Percentiles rank a stretch among this genome's conserved stretches.
These are phyloP conservation scores for Mucor saturninus DNA, from an alignment of 371 early-diverging fungal species.

Conservation along the genomic window DNA sequence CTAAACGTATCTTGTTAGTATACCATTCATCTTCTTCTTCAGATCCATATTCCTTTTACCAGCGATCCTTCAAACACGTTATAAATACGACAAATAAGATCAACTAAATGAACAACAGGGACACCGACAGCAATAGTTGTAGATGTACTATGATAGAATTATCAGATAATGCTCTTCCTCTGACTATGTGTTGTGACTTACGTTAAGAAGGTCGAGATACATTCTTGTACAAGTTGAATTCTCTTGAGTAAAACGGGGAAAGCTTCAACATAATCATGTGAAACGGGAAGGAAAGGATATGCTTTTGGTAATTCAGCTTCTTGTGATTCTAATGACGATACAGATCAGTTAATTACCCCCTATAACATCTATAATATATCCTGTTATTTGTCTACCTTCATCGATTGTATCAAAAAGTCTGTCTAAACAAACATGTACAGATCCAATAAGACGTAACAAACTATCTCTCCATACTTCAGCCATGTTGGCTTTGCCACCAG, in stretches of 20 bases:
- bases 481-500: constrained; percentile 49
- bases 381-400: constrained; percentile 52
- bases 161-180: too few species aligned
- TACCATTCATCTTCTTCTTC: not conserved
- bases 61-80: constrained; percentile 51
- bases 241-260: constrained; percentile 48
- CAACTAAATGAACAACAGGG: constrained; percentile 47
- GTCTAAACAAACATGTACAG: constrained; percentile 55
- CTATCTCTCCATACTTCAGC: constrained; percentile 57
- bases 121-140: constrained; percentile 42
- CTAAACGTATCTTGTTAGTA: constrained; percentile 17
- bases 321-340: constrained; percentile 27
- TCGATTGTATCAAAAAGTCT: constrained; percentile 60
- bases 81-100: constrained; percentile 51
- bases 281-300: constrained; percentile 37
- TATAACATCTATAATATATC: not conserved
- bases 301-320: constrained; percentile 21
- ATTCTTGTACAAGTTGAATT: constrained; percentile 38
- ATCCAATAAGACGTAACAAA: constrained; percentile 51
- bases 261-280: constrained; percentile 41
- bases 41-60: constrained; percentile 27
- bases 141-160: constrained; percentile 26
- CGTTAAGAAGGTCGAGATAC: constrained; percentile 44
- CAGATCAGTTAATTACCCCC: not conserved
- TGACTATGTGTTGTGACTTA: constrained; percentile 16